Conservation (phyloP, 768 basidiomycete genomes). For the Suillus tomentosus region DNA sequence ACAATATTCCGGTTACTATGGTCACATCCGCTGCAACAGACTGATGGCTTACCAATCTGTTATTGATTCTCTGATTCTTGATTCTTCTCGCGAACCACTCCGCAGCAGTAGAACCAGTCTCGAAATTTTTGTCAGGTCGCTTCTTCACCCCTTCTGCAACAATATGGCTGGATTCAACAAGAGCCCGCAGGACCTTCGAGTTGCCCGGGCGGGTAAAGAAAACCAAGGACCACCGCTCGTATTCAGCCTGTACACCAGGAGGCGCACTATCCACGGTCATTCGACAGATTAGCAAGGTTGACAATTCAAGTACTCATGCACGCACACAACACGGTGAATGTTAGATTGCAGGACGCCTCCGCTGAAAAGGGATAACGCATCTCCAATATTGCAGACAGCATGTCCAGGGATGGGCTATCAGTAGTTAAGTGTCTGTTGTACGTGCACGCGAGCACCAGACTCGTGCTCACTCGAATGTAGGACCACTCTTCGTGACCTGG, state of each 20-base stretch:
- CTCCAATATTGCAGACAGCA: slow-evolving; percentile 64
- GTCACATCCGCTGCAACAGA: not conserved
- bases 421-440: not conserved
- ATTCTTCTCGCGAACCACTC: slow-evolving; percentile 45
- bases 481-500: slow-evolving; percentile 65
- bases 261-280: slow-evolving; percentile 38
- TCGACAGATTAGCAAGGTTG: not conserved
- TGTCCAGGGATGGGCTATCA: slow-evolving; percentile 53
- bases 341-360: slow-evolving; percentile 66
- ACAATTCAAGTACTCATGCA: not conserved
- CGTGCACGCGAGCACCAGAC: not conserved
- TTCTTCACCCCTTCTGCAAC: slow-evolving; percentile 46
- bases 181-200: slow-evolving; percentile 48
- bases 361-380: slow-evolving; percentile 61
- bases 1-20: not conserved
- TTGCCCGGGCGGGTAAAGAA: slow-evolving; percentile 69
- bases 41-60: slow-evolving; percentile 38
- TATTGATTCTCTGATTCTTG: slow-evolving; percentile 42
- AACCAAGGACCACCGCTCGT: slow-evolving; percentile 66
- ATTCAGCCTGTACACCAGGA: slow-evolving; percentile 53
- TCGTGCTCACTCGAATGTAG: slow-evolving; percentile 57
- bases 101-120: slow-evolving; percentile 37
- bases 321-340: slow-evolving; percentile 56
- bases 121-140: slow-evolving; percentile 39
- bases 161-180: slow-evolving; percentile 50